Percentiles rank a stretch among this genome's conserved stretches.
Conservation (phyloP, 2,329 filamentous ascomycete genomes). For the Alternaria sp. region DNA sequence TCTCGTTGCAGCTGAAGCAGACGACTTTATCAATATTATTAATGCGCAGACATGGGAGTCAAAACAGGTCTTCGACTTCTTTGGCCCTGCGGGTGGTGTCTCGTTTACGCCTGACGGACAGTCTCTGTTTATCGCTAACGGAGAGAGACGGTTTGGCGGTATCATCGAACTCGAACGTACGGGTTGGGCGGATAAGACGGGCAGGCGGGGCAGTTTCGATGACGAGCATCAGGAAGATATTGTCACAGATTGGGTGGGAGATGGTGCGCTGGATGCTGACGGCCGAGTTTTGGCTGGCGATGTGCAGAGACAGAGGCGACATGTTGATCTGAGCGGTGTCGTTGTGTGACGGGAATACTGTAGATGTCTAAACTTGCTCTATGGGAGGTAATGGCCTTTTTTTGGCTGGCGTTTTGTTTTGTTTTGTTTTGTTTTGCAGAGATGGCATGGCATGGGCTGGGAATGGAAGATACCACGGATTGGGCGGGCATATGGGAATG, state of each 20-base stretch:
- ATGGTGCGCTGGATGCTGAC: constrained; percentile 29
- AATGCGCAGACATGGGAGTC: constrained; percentile 70
- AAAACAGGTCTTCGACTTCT: constrained; percentile 77
- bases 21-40: constrained; percentile 76
- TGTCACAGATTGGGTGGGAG: constrained; percentile 36
- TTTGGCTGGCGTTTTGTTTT: constrained; percentile 1
- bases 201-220: constrained; percentile 9
- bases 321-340: constrained; percentile 36
- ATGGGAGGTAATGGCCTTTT: constrained; percentile 1
- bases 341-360: constrained; percentile 39
- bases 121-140: constrained; percentile 73
- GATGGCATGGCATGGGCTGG: background rate
- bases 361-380: constrained; percentile 33
- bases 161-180: constrained; percentile 68
- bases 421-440: background rate
- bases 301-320: constrained; percentile 32
- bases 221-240: constrained; percentile 16
- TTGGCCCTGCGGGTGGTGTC: constrained; percentile 77
- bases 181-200: constrained; percentile 36
- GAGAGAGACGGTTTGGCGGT: constrained; percentile 72
- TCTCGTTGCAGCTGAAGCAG: constrained; percentile 77
- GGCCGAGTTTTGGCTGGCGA: constrained; percentile 17
- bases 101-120: constrained; percentile 72
- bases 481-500: constrained; percentile 3
- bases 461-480: constrained; percentile 22